Evolutionary conservation across 2,329 filamentous ascomycete genomes (phyloP).

Genomic region (Epichloe hybrida): DNA sequence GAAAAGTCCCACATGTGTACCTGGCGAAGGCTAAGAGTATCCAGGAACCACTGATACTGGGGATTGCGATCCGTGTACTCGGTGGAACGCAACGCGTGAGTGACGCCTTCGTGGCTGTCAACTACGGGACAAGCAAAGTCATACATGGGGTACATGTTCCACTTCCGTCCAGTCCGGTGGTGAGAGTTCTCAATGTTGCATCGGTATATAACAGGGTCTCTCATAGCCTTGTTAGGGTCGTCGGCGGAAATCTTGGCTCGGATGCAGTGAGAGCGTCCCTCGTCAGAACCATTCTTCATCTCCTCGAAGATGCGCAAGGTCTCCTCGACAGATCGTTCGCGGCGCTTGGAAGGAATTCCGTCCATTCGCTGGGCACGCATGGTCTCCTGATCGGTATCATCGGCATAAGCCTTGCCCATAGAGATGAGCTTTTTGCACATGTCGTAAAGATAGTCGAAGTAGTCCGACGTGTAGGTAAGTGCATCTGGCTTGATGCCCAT

Average conservation of each 20-base stretch:
- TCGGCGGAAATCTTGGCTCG: constrained; percentile 87
- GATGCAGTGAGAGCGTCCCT: constrained; percentile 78
- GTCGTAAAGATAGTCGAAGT: constrained; percentile 86
- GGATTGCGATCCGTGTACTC: constrained; percentile 81
- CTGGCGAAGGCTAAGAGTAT: constrained; percentile 57
- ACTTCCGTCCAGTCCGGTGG: constrained; percentile 64
- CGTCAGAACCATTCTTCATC: constrained; percentile 76
- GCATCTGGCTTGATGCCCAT: constrained; percentile 86
- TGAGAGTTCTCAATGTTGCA: constrained; percentile 59
- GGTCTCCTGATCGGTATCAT: constrained; percentile 81
- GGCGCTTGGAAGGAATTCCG: constrained; percentile 67
- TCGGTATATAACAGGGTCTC: constrained; percentile 94
- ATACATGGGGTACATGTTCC: constrained; percentile 83
- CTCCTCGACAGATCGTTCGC: constrained; percentile 68
- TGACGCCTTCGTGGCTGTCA: constrained; percentile 69
- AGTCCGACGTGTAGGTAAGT: constrained; percentile 84
- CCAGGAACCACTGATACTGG: constrained; percentile 77
- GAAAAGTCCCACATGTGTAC: constrained; percentile 81
- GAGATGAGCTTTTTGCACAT: constrained; percentile 74
- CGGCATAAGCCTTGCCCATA: constrained; percentile 79
- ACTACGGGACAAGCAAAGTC: constrained; percentile 77
- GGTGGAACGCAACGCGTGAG: constrained; percentile 69
- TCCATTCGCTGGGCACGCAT: constrained; percentile 79
- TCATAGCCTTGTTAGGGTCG: constrained; percentile 87
- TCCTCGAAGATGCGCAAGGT: constrained; percentile 77